phyloP scores from a whole-genome alignment of 2,329 filamentous ascomycete genomes.

The Parafenestella ontariensis region DNA sequence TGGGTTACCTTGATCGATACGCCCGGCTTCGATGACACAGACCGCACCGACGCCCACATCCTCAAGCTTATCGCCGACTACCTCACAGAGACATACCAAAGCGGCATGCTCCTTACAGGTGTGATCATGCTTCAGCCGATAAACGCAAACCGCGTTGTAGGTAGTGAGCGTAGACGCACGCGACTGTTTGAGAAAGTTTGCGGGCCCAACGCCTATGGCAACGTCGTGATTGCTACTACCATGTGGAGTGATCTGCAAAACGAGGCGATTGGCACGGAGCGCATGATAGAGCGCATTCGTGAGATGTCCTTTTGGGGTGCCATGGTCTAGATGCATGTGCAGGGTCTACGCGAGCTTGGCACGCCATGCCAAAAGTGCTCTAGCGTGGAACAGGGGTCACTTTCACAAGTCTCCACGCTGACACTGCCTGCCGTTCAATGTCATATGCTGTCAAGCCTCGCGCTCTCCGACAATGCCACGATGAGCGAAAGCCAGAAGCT shows the following conservation, averaged over 20 bases:
- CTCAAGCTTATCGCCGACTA: constrained; percentile 52
- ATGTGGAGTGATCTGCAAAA: constrained; percentile 47
- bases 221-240: constrained; percentile 52
- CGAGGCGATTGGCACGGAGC: not conserved
- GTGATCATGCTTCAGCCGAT: constrained; percentile 58
- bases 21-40: constrained; percentile 57
- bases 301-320: not conserved
- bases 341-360: not conserved
- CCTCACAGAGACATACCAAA: constrained; percentile 42
- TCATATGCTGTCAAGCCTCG: not conserved
- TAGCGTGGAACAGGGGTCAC: constrained; percentile 20
- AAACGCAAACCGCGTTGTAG: constrained; percentile 49
- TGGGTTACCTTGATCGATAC: constrained; percentile 52
- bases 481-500: constrained; percentile 51
- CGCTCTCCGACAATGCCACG: constrained; percentile 43
- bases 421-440: too few relatives aligned
- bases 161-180: constrained; percentile 50
- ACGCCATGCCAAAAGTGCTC: not conserved
- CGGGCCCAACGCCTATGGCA: constrained; percentile 49
- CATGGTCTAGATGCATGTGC: not conserved
- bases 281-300: not conserved
- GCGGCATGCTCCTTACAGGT: constrained; percentile 48
- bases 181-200: constrained; percentile 54
- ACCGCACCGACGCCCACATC: constrained; percentile 52
- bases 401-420: not conserved